These are phyloP conservation scores for Hygrophorus pudorinus DNA, from an alignment of 768 basidiomycete species.

Conservation along the genomic window DNA sequence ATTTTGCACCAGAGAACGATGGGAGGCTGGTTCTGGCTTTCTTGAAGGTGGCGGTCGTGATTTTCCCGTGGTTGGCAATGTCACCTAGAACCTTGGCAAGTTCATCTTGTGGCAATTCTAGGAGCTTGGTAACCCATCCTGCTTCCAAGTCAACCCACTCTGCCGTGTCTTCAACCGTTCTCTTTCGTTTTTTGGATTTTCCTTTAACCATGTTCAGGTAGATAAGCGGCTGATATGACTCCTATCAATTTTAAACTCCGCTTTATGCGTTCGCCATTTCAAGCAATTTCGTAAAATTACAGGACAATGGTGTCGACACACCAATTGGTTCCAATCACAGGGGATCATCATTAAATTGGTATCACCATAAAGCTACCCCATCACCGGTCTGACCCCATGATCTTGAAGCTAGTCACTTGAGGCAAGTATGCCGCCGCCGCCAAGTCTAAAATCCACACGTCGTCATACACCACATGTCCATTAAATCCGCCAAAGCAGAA, in stretches of 20 bases:
- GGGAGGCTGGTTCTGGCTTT: neutral
- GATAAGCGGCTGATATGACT: too few species aligned
- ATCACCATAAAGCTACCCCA: too few species aligned
- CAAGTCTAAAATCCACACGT: conserved; percentile 78
- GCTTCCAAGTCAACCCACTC: conserved; percentile 7
- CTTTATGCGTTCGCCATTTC: too few species aligned
- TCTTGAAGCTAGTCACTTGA: conserved; percentile 71
- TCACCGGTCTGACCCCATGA: conserved; percentile 33
- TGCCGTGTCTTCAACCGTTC: neutral
- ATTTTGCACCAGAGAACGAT: conserved; percentile 9
- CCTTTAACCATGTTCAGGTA: too few species aligned
- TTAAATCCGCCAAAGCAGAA: conserved; percentile 88
- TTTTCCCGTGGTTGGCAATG: neutral
- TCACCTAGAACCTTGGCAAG: neutral
- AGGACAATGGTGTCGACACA: too few species aligned
- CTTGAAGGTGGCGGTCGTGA: neutral
- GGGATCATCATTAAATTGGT: too few species aligned
- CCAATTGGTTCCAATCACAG: too few species aligned
- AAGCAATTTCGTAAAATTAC: too few species aligned
- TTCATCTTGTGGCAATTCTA: neutral
- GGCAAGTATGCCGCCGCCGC: conserved; percentile 84
- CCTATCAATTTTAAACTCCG: too few species aligned
- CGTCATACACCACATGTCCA: conserved; percentile 74
- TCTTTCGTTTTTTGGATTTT: too few species aligned
- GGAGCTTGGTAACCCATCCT: neutral